These are phyloP conservation scores for Plasmopara viticola DNA, from an alignment of 352 stramenopile species.

Conservation along the genomic window DNA sequence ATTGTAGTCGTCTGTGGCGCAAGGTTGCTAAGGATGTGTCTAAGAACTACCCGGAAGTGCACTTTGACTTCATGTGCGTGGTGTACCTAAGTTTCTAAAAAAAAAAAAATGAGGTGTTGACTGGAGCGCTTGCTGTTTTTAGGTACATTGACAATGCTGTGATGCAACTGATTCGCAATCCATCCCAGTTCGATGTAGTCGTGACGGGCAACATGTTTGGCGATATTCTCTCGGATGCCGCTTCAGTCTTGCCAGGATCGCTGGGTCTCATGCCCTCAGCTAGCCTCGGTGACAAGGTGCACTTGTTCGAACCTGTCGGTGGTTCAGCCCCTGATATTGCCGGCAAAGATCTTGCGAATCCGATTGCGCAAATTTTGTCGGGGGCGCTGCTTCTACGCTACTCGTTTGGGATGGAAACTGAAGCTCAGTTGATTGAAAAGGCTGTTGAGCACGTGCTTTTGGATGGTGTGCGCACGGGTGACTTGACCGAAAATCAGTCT, in stretches of 20 bases:
- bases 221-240: slow-evolving; percentile 98
- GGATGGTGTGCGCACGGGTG: slow-evolving; percentile 78
- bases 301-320: slow-evolving; percentile 98
- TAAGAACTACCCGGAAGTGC: slow-evolving; percentile 90
- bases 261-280: slow-evolving; percentile 98
- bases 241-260: slow-evolving; percentile 95
- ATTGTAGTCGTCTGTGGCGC: slow-evolving; percentile 91
- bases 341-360: slow-evolving; percentile 95
- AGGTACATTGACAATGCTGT: slow-evolving; percentile 99
- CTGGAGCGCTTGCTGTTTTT: no score
- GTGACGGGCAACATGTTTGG: slow-evolving; percentile 99
- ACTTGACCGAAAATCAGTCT: slow-evolving; percentile 61
- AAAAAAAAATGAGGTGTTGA: no score
- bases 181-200: slow-evolving; percentile 99
- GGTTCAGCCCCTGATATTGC: slow-evolving; percentile 98
- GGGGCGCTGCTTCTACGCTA: slow-evolving; percentile 97
- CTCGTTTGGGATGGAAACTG: slow-evolving; percentile 77
- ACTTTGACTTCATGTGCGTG: slow-evolving; percentile 92
- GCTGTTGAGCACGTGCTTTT: slow-evolving; percentile 81
- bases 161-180: slow-evolving; percentile 98
- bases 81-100: neutral
- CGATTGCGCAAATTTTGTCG: slow-evolving; percentile 96
- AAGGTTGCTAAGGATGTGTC: slow-evolving; percentile 88
- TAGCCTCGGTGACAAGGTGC: slow-evolving; percentile 85
- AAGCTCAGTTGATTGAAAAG: slow-evolving; percentile 74